Percentiles rank a stretch among this genome's conserved stretches.
phyloP scores from a whole-genome alignment of 352 stramenopile species.

The Globisporangium cystogenes region DNA sequence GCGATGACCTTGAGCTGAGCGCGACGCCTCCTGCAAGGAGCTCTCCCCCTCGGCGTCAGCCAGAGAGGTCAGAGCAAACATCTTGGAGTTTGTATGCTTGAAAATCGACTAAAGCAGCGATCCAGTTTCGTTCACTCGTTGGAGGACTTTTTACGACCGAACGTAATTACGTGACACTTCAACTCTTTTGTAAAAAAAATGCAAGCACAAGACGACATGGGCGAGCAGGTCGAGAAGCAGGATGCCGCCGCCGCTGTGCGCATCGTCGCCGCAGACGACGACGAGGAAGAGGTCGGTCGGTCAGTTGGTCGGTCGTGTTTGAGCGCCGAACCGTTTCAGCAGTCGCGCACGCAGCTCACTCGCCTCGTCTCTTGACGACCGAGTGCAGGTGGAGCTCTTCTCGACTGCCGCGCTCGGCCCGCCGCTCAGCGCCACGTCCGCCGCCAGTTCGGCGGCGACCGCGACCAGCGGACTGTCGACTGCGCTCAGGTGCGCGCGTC shows the following conservation, averaged over 20 bases:
- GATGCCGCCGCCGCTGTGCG: background rate
- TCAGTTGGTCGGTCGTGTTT: background rate
- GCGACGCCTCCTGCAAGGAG: background rate
- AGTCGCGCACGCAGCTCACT: background rate
- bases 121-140: too few species aligned
- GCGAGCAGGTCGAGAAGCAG: constrained; percentile 1
- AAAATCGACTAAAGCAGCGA: background rate
- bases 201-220: constrained; percentile 2
- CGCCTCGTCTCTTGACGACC: background rate
- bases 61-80: too few species aligned
- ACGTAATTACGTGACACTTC: constrained; percentile 11
- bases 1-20: too few species aligned
- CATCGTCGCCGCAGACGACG: constrained; percentile 7
- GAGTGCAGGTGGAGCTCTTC: constrained; percentile 27
- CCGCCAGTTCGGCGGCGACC: background rate
- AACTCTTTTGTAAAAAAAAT: constrained; percentile 3
- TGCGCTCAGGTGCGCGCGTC: constrained; percentile 3
- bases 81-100: too few species aligned
- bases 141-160: constrained; percentile 9
- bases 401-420: constrained; percentile 9
- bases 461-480: background rate
- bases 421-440: constrained; percentile 1
- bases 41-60: too few species aligned
- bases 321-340: too few species aligned
- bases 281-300: constrained; percentile 13